Base-by-base conservation (phyloP, 495 filamentous ascomycete species). In the Penicillium cinerascens region DNA sequence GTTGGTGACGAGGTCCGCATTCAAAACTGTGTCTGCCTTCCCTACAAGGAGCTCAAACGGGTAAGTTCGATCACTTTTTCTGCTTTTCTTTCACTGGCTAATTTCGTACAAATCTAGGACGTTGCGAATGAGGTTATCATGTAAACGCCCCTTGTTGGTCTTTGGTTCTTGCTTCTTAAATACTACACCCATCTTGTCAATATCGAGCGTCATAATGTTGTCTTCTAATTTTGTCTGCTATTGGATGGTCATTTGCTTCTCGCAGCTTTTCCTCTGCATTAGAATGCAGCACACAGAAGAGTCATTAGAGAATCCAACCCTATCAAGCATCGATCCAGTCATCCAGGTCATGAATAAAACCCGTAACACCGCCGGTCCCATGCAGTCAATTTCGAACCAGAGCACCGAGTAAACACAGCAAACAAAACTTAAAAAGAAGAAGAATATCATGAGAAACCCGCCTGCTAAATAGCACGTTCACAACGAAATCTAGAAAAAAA, bases 41-140 rank as follows among this genome's bases (percentile, higher is more conserved):
- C 93, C 21, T 96, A 92, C 69, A 99, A 99, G 82, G 95, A 97
- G 72, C 75, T 99, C 67, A 99, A 97, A 83, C 83, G 90, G 77
- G 92, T 96, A 78, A 69, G 91, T 86, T 42, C 42, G 1, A 43
- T 22, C 17, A 10, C 29, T 18, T 42, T 29, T 27, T 37, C 22
- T 11, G 44, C 22, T 41, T 4, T 45, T 33, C 22, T 15, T 11
- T 21, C 17, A 9, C 22, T n/a, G 7, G 11, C 29, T 39, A 38
- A 29, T 18, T 45, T 37, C n/a, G 11, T 38, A 3, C 17, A 20
- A n/a, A 43, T 40, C 7, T 65, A 92, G 87, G 88, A 93, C 70
- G 89, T 97, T 52, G 75, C 86, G 62, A 96, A 97, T 72, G 92
- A 97, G 68, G 89, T 97, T 55, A 97, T 97, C 64, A 97, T 97